Evolutionary conservation across 148 eudicot genomes (phyloP), one percentile per base, ranked within the genome.

Genomic region (Cornus suecica): DNA sequence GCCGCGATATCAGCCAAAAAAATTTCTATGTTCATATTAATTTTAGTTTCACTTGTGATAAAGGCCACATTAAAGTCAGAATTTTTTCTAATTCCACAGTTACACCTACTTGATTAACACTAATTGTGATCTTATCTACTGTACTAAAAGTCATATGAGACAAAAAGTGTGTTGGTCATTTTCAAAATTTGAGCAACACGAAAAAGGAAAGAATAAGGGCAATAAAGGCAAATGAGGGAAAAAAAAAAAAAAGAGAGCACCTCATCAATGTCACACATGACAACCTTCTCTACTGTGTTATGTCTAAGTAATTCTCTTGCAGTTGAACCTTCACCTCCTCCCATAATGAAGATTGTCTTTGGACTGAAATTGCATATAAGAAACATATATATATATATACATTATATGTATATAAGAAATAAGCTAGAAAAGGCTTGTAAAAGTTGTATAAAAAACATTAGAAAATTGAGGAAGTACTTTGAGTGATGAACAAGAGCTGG

Each of bases 321-420:
- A 64, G 98, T 94, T 18, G 98, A 94, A 69, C 98, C 98, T 88
- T 94, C 98, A 80, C 98, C 98, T 81, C 98, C 98, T 67, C 98
- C 98, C 98, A 94, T 94, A 10, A 94, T 90, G 76, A 94, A 94
- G 41, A 91, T 37, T 23, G 77, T 86, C 77, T 85, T 87, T 23
- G 98, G 91, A 77, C 98, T 94, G 80, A 69, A 62, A 79, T 56
- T 65, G 37, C 8, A 73, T 22, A 70, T 25, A 58, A 3, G 31
- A 5, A 7, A 32, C 2, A 11, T n/a, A 22, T 51, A 2, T 16
- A 68, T 29, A 41, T 48, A 48, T 4, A 26, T 0, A 26, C 27
- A 67, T 22, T 4, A 26, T 0, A 26, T 22, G 56, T 22, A 15
- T 9, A 58, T 1, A 7, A 58, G 8, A 24, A 28, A 29, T 27